These are phyloP conservation scores for Aureobasidium mangrovei DNA, from an alignment of 2,329 filamentous ascomycete species.

Conservation along the genomic window DNA sequence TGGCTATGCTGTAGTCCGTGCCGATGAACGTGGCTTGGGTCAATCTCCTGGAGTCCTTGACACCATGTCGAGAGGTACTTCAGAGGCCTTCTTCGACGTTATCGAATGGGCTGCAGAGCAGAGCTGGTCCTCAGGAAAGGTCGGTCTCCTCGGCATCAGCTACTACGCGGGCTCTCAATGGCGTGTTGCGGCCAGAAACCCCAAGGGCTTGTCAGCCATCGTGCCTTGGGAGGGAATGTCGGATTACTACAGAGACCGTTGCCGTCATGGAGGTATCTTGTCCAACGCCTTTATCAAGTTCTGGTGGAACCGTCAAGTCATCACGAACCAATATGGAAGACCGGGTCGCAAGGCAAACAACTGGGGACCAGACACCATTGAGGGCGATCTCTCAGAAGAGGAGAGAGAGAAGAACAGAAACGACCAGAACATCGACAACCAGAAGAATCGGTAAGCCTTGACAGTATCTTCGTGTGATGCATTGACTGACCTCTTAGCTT, in stretches of 20 bases:
- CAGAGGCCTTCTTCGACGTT: slow-evolving; percentile 20
- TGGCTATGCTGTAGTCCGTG: slow-evolving; percentile 28
- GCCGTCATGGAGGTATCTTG: slow-evolving; percentile 33
- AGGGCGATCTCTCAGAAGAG: slow-evolving; percentile 48
- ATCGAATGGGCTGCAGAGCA: slow-evolving; percentile 19
- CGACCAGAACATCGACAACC: slow-evolving; percentile 32
- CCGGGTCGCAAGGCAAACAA: slow-evolving; percentile 38
- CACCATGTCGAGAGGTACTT: slow-evolving; percentile 46
- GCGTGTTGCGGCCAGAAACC: slow-evolving; percentile 44
- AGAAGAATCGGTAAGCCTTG: slow-evolving; percentile 18
- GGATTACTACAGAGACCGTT: slow-evolving; percentile 43
- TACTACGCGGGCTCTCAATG: slow-evolving; percentile 49
- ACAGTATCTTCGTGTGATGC: neutral
- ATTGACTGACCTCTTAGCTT: slow-evolving; percentile 31
- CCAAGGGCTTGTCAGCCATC: slow-evolving; percentile 43
- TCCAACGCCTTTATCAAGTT: slow-evolving; percentile 43
- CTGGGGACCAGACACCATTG: slow-evolving; percentile 47
- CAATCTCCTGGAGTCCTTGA: slow-evolving; percentile 45
- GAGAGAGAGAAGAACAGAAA: slow-evolving; percentile 39
- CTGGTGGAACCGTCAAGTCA: slow-evolving; percentile 60
- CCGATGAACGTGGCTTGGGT: slow-evolving; percentile 44
- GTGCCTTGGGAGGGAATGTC: slow-evolving; percentile 50
- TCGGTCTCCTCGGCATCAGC: slow-evolving; percentile 39
- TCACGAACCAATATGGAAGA: slow-evolving; percentile 59
- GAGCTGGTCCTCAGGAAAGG: slow-evolving; percentile 20